A percentile compares a stretch with the other conserved stretches of the same genome.
Evolutionary conservation across 305 asterid species (phyloP).

Genomic region (Petunia hybrid): DNA sequence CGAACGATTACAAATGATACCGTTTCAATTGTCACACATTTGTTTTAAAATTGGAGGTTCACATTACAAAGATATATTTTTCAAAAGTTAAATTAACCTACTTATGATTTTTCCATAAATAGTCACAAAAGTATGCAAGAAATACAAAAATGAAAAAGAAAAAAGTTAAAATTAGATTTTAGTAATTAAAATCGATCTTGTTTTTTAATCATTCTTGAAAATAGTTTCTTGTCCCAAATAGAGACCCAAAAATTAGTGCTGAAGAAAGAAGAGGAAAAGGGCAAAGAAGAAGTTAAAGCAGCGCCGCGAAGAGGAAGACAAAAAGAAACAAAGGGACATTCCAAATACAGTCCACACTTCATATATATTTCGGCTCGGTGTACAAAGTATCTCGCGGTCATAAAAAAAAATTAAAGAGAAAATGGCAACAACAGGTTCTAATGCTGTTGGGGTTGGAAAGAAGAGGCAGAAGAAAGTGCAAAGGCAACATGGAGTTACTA

Average conservation of each 20-base stretch:
- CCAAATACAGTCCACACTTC: not conserved
- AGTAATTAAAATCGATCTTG: not conserved
- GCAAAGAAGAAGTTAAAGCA: constrained; percentile 3
- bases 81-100: too few relatives aligned
- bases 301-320: constrained; percentile 25
- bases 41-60: too few relatives aligned
- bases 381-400: too few relatives aligned
- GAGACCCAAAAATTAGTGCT: too few relatives aligned
- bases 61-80: too few relatives aligned
- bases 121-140: not conserved
- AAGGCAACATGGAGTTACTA: constrained; percentile 21
- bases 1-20: too few relatives aligned
- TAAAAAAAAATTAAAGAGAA: not conserved
- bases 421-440: constrained; percentile 44
- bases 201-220: not conserved
- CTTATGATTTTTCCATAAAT: too few relatives aligned
- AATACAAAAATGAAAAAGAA: too few relatives aligned
- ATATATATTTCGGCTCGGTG: too few relatives aligned
- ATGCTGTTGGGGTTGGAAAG: constrained; percentile 38
- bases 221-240: not conserved
- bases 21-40: too few relatives aligned
- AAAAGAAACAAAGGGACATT: constrained; percentile 24
- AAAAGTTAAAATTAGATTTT: not conserved
- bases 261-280: not conserved
- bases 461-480: constrained; percentile 48